Percentiles rank a stretch among this genome's conserved stretches.
These are phyloP conservation scores for Claviceps cyperi DNA, from an alignment of 2,329 filamentous ascomycete species.

Conservation along the genomic window DNA sequence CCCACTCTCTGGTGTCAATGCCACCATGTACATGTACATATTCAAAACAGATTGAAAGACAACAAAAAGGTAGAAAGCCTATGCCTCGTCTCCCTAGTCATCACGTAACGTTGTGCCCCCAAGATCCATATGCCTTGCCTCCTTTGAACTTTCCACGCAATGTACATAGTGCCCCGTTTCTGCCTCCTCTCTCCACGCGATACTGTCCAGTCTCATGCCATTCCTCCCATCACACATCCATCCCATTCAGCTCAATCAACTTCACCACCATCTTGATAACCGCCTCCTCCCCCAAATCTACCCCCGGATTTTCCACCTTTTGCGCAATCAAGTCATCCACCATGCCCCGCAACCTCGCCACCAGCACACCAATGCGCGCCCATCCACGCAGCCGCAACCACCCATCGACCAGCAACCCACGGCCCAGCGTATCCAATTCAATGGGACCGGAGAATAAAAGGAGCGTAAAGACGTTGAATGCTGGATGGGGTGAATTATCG, in stretches of 20 bases:
- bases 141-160: too few species aligned
- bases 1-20: too few species aligned
- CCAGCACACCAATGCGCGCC: constrained; percentile 85
- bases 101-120: too few species aligned
- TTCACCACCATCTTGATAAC: constrained; percentile 65
- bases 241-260: constrained; percentile 78
- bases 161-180: too few species aligned
- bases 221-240: constrained; percentile 46
- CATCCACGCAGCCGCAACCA: constrained; percentile 80
- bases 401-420: constrained; percentile 79
- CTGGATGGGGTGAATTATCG: constrained; percentile 20
- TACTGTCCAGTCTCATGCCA: not conserved
- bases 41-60: too few species aligned
- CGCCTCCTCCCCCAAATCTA: constrained; percentile 43
- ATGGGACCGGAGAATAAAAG: constrained; percentile 81
- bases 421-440: constrained; percentile 70
- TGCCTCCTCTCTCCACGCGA: too few species aligned
- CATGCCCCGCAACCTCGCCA: constrained; percentile 70
- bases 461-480: constrained; percentile 79
- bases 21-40: too few species aligned
- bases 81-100: too few species aligned
- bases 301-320: constrained; percentile 62
- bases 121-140: too few species aligned
- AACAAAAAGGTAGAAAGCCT: too few species aligned
- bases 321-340: constrained; percentile 70